Evolutionary conservation across 2,329 filamentous ascomycete genomes (phyloP), one percentile per base, ranked within the genome.

Genomic region (Xylaria sp.): DNA sequence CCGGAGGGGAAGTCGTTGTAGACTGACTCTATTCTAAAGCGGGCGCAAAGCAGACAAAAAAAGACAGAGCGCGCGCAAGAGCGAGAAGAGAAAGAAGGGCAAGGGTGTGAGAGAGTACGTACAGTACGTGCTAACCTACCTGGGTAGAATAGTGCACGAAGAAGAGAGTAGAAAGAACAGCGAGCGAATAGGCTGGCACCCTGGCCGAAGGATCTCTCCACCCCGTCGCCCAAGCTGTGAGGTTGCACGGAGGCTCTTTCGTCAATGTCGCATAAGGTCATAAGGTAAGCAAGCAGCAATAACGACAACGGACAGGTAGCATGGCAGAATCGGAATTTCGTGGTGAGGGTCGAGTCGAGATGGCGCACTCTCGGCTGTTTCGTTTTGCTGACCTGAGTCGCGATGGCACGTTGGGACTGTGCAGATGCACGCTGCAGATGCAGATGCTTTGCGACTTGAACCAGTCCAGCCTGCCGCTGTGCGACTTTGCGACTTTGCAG

Each of bases 381-480:
- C 60, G 34, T 37, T 34, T 39, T 63, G 25, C 68, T 65, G 62
- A 37, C 62, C 63, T 54, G 57, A 48, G 50, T 69, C 69, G 50
- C 63, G 48, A 65, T 62, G 37, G 60, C 46, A 55, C 57, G 54
- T 68, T 63, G 51, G 68, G 55, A 69, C 69, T 66, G 60, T 59
- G 69, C 70, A 63, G 64, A 72, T 65, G 56, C 34, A 37, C 34
- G 34, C 34, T 10, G 34, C 65, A 70, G 41, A 68, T 74, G 71
- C 70, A 71, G 58, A 65, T 59, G 66, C 63, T 54, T 70, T 69
- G 73, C 72, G 57, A 62, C 20, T 50, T 69, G 72, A 65, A 50
- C 75, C 74, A 75, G 67, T 78, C 51, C 67, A 72, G 75, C 70
- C 70, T 80, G 79, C 80, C 81, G 78, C 76, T 81, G 81, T 78